Conservation (phyloP, 306 rosid genomes). For the Corylus heterophylla region DNA sequence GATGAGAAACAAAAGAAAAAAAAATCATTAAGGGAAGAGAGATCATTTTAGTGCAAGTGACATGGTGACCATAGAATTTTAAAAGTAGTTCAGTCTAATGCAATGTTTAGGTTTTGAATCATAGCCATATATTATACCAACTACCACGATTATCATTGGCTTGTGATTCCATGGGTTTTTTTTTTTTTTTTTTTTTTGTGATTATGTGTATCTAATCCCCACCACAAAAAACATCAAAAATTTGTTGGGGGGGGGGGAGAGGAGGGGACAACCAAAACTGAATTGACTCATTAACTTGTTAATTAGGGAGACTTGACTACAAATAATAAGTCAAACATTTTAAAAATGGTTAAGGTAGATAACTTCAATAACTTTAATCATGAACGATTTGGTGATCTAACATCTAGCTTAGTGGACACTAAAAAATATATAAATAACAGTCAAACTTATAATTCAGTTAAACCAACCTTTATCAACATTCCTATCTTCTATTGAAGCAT, state of each 20-base stretch:
- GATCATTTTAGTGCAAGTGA: not conserved
- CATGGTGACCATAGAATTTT: not conserved
- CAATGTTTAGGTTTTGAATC: not conserved
- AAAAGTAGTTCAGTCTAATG: not conserved
- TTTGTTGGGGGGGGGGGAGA: not conserved
- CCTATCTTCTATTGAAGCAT: not conserved
- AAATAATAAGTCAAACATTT: not conserved
- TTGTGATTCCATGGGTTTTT: too few species aligned
- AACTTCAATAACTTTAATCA: not conserved
- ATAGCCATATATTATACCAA: not conserved
- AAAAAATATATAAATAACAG: not conserved
- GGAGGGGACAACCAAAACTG: not conserved
- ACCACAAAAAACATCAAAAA: not conserved
- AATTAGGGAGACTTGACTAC: not conserved
- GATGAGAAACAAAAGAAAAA: not conserved
- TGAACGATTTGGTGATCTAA: not conserved
- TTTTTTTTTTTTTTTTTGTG: too few species aligned
- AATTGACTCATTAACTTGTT: not conserved
- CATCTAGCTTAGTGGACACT: not conserved
- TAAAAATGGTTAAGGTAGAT: not conserved
- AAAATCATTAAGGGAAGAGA: not conserved
- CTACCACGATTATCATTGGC: not conserved
- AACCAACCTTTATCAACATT: not conserved
- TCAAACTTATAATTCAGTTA: not conserved
- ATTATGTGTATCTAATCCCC: not conserved